Percentiles rank a stretch among this genome's conserved stretches.
phyloP scores from a whole-genome alignment of 2,329 filamentous ascomycete genomes.

The Cladosporium sp. region DNA sequence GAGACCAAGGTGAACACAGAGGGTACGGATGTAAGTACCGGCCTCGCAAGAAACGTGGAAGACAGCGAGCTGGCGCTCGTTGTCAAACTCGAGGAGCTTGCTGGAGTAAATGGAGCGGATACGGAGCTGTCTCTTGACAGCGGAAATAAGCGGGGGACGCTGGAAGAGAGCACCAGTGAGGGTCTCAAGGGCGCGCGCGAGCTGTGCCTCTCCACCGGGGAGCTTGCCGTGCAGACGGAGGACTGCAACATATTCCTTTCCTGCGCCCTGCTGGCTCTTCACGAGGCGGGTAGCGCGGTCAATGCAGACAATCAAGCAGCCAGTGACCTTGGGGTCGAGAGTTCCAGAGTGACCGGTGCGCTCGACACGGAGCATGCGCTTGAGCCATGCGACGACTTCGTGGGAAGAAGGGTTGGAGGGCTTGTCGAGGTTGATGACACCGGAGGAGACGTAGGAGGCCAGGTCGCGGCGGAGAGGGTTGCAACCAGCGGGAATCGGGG shows the following conservation, averaged over 20 bases:
- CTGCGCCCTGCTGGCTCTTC: conserved; percentile 97
- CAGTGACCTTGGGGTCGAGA: conserved; percentile 96
- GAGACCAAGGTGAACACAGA: conserved; percentile 89
- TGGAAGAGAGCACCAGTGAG: conserved; percentile 97
- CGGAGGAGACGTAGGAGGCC: conserved; percentile 94
- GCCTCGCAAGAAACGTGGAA: conserved; percentile 99
- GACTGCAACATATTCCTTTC: conserved; percentile 98
- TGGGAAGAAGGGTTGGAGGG: conserved; percentile 97
- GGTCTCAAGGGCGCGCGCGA: conserved; percentile 90
- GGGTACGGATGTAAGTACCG: conserved; percentile 96
- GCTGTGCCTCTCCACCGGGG: conserved; percentile 88
- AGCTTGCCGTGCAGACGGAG: conserved; percentile 95
- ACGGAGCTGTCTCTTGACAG: conserved; percentile 97
- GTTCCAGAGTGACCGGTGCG: conserved; percentile 99
- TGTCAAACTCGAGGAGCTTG: conserved; percentile 95
- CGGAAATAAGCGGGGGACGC: conserved; percentile 93
- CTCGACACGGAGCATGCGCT: conserved; percentile 91
- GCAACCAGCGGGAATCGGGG: conserved; percentile 91
- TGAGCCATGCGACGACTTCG: conserved; percentile 99
- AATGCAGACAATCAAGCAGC: conserved; percentile 91
- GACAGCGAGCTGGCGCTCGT: conserved; percentile 92
- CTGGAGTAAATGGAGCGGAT: conserved; percentile 97
- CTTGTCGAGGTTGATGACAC: conserved; percentile 98
- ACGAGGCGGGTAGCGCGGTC: conserved; percentile 96
- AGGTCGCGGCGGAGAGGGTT: conserved; percentile 90